Evolutionary conservation across 306 rosid species (phyloP).

Genomic region (Ziziphus jujuba): DNA sequence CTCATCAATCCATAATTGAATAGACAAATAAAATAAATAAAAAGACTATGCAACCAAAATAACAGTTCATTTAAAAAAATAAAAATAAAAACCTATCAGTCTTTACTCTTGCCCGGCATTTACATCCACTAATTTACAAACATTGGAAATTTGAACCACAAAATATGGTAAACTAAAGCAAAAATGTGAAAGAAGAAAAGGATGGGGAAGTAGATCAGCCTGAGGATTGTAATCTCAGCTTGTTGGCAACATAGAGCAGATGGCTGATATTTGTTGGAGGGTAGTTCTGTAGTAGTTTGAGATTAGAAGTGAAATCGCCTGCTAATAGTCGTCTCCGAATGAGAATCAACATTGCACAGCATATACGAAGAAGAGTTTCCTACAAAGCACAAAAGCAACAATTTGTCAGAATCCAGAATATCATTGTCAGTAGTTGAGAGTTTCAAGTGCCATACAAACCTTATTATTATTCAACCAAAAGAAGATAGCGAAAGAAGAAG

Average conservation of each 20-base stretch:
- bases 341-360: slow-evolving; percentile 94
- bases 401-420: neutral
- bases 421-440: no score
- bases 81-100: slow-evolving; percentile 1
- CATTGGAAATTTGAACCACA: slow-evolving; percentile 22
- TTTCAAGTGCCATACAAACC: no score
- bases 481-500: no score
- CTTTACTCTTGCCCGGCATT: slow-evolving; percentile 36
- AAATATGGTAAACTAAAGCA: slow-evolving; percentile 21
- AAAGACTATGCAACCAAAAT: neutral
- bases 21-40: neutral
- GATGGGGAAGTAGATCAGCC: slow-evolving; percentile 27
- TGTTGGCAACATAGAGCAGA: slow-evolving; percentile 94
- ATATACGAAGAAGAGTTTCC: slow-evolving; percentile 93
- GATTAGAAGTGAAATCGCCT: slow-evolving; percentile 97
- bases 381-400: slow-evolving; percentile 20
- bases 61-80: slow-evolving; percentile 1
- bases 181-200: neutral
- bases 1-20: slow-evolving; percentile 2
- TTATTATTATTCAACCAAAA: no score
- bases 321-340: slow-evolving; percentile 90
- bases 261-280: slow-evolving; percentile 94
- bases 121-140: slow-evolving; percentile 59
- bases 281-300: slow-evolving; percentile 83
- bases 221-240: slow-evolving; percentile 71